Evolutionary conservation across 169 alveolate species (phyloP).

Genomic region (Eimeria acervulina): DNA sequence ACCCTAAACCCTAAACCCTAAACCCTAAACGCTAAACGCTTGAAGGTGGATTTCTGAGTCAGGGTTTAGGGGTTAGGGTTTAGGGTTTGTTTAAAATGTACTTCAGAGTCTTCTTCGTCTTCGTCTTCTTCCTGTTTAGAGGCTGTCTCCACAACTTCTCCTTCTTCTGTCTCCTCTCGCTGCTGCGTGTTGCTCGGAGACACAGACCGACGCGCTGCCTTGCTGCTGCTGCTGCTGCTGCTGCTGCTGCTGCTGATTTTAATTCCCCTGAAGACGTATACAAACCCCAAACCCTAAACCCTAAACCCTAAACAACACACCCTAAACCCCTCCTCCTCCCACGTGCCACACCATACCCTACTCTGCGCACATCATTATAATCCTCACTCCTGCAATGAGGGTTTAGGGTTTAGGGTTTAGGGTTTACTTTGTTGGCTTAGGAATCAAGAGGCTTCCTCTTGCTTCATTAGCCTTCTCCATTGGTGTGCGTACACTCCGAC

Average conservation of each 20-base stretch:
- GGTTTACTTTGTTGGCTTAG: constrained; percentile 1
- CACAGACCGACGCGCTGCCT: background rate
- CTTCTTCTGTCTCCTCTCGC: constrained; percentile 48
- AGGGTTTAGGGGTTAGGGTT: constrained; percentile 33
- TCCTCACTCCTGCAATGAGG: background rate
- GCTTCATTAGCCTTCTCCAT: constrained; percentile 67
- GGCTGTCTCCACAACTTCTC: constrained; percentile 5
- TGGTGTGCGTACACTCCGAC: constrained; percentile 74
- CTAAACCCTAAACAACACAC: too few relatives aligned
- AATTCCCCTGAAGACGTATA: background rate
- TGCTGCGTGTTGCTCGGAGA: background rate
- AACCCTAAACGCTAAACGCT: background rate
- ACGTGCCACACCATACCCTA: background rate
- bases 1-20: background rate
- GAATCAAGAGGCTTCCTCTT: background rate
- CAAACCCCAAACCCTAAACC: constrained; percentile 4
- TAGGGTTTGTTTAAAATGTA: background rate
- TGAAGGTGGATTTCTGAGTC: background rate
- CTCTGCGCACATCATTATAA: background rate
- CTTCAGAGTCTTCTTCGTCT: constrained; percentile 44
- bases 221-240: constrained; percentile 46
- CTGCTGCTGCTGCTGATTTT: constrained; percentile 4
- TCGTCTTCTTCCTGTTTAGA: constrained; percentile 19
- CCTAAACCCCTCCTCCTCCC: background rate
- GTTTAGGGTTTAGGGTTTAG: constrained; percentile 42